Evolutionary conservation across 2,329 filamentous ascomycete genomes (phyloP).

Genomic region (Dothideomycetidae sp.): DNA sequence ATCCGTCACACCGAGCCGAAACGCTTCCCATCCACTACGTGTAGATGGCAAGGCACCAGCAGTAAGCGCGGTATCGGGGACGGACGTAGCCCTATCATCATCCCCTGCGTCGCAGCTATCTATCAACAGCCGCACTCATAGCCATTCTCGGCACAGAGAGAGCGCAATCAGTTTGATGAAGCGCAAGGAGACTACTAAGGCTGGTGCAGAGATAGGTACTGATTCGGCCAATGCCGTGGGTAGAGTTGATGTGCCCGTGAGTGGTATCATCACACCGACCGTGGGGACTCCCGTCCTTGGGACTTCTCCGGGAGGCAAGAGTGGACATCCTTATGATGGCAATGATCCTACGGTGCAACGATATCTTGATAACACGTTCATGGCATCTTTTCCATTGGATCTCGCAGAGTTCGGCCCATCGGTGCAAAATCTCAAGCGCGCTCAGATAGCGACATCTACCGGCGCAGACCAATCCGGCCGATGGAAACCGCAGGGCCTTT

Average conservation of each 20-base stretch:
- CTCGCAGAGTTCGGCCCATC: constrained; percentile 61
- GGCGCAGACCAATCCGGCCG: constrained; percentile 34
- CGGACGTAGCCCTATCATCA: constrained; percentile 17
- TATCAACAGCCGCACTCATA: constrained; percentile 19
- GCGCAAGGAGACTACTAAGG: constrained; percentile 43
- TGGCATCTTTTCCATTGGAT: constrained; percentile 46
- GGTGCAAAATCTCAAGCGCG: constrained; percentile 51
- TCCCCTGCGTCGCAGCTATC: constrained; percentile 22
- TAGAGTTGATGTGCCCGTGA: constrained; percentile 36
- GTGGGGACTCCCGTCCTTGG: constrained; percentile 1
- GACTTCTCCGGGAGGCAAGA: constrained; percentile 27
- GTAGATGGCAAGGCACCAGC: constrained; percentile 5
- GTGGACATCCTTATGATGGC: constrained; percentile 72
- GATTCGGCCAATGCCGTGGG: constrained; percentile 51
- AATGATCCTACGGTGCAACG: constrained; percentile 50
- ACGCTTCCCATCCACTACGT: constrained; percentile 3
- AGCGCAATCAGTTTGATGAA: constrained; percentile 48
- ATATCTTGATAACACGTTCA: constrained; percentile 72
- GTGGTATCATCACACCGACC: constrained; percentile 3
- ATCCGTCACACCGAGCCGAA: background rate
- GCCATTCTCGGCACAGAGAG: constrained; percentile 31
- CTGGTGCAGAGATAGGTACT: constrained; percentile 49
- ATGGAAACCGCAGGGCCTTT: constrained; percentile 72
- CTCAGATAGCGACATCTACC: constrained; percentile 24
- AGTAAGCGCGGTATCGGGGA: constrained; percentile 5